A percentile compares a stretch with the other conserved stretches of the same genome.
These are phyloP conservation scores for Tricholoma matsutake DNA, from an alignment of 768 basidiomycete species.

Conservation along the genomic window DNA sequence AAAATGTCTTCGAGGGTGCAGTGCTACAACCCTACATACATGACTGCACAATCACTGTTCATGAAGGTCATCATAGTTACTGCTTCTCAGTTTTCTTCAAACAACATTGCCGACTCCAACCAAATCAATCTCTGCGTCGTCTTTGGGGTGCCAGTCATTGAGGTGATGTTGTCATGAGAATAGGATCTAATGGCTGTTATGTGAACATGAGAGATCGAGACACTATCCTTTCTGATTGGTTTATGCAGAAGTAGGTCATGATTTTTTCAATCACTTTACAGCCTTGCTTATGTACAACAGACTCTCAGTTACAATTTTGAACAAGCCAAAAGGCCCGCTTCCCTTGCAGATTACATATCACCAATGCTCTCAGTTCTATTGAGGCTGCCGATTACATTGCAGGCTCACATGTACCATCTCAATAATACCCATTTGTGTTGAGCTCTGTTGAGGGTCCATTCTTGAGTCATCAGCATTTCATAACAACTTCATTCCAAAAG, in stretches of 20 bases:
- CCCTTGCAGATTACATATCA: background rate
- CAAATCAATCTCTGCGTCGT: background rate
- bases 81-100: conserved; percentile 1
- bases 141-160: background rate
- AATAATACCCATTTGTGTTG: too few relatives aligned
- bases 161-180: background rate
- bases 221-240: conserved; percentile 3
- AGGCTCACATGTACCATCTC: background rate
- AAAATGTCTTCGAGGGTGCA: conserved; percentile 1
- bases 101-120: background rate
- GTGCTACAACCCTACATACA: background rate
- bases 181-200: background rate
- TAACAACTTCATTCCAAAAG: too few relatives aligned
- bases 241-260: background rate
- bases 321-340: background rate
- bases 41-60: too few relatives aligned
- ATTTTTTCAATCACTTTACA: background rate
- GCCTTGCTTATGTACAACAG: background rate
- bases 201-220: conserved; percentile 3
- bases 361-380: background rate
- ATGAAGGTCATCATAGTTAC: conserved; percentile 1
- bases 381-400: too few relatives aligned
- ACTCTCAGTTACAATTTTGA: background rate
- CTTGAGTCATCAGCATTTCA: too few relatives aligned
- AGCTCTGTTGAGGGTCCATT: too few relatives aligned